Base-by-base conservation (phyloP, 768 basidiomycete genomes). In the Pleurotus eryngii region DNA sequence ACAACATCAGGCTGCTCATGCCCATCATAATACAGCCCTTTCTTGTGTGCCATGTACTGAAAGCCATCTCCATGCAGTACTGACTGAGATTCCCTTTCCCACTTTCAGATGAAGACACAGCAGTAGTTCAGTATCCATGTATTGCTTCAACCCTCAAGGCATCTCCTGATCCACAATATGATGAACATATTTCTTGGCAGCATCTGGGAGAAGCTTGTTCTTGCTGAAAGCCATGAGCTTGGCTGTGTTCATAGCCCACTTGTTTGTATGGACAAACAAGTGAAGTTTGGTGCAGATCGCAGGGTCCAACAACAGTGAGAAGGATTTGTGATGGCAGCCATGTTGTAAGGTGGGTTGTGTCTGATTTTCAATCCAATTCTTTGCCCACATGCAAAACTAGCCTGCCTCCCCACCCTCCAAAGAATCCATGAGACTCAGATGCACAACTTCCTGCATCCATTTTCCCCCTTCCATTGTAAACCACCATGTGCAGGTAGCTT, bases 241-340 rank as follows among this genome's bases (percentile, higher is more conserved):
- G 18, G 37, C 59, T 2, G 74, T 72, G 59, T 72, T 48, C 59
- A 72, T 70, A 26, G 68, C 58, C 74, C 74, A 74, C 60, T 74
- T 74, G 47, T 75, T 65, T 22, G 68, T 67, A 3, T 65, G 61
- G 20, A 73, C 15, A 59, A 61, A 74, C 22, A 69, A 56, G 1
- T 65, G 57, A 12, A 72, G 56, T 49, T 71, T 71, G 17, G 65
- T 68, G 12, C 46, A 24, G 18, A 71, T 65, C 2, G 11, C 54
- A 11, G 71, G 70, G 47, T 73, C 69, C 24, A 62, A 40, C 18
- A 70, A 62, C 3, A 74, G 51, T 17, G 68, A 66, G 57, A 57
- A 67, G 0, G 61, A 35, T 45, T 74, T 74, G 9, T 20, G 35
- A 48, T 74, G 73, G 3, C 22, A 11, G 2, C 69, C 70, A 30